Base-by-base conservation (phyloP, 139 green algal genomes). In the Chlamydomonas applanata region DNA sequence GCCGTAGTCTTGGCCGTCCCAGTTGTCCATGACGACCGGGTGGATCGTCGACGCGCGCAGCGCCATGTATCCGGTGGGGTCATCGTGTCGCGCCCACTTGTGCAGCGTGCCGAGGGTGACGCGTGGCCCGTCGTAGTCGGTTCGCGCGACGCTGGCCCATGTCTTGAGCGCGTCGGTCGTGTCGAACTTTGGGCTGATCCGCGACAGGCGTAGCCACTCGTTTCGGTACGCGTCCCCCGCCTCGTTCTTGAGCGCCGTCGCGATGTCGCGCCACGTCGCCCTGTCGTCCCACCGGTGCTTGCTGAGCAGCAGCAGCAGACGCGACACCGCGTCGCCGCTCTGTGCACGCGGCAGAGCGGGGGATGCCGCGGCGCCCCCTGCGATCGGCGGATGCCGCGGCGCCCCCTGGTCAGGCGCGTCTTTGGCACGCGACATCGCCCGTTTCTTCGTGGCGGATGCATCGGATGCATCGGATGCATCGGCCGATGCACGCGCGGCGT, bases 251-350 rank as follows among this genome's bases (percentile, higher is more conserved):
- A 64, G 22, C 19, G 56, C 56, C 22, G 56, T 64, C 19, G 56
- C 56, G 56, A 64, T 64, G 56, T 64, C 56, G 13, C 56, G 56
- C 56, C 56, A 64, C 19, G 17, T 19, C 17, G 16, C 9, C 22
- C 56, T 14, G 22, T 64, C 22, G 56, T 64, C 56, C 56, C 56
- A 64, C 13, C 56, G 56, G 9, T 14, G 19, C 56, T 64, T 64
- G 56, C 56, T 64, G 19, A 64, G 56, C 19, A 64, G 17, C 19
- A 64, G 56, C 17, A 64, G 56, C 56, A 64, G 46, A n/a, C n/a
- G n/a, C n/a, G n/a, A n/a, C n/a, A n/a, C n/a, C n/a, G n/a, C n/a
- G n/a, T n/a, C n/a, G n/a, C n/a, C n/a, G n/a, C n/a, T n/a, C n/a
- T n/a, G n/a, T n/a, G n/a, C n/a, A n/a, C n/a, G n/a, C n/a, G n/a